phyloP scores from a whole-genome alignment of 1,284 basidiomycete species.

The Coriolopsis trogii region DNA sequence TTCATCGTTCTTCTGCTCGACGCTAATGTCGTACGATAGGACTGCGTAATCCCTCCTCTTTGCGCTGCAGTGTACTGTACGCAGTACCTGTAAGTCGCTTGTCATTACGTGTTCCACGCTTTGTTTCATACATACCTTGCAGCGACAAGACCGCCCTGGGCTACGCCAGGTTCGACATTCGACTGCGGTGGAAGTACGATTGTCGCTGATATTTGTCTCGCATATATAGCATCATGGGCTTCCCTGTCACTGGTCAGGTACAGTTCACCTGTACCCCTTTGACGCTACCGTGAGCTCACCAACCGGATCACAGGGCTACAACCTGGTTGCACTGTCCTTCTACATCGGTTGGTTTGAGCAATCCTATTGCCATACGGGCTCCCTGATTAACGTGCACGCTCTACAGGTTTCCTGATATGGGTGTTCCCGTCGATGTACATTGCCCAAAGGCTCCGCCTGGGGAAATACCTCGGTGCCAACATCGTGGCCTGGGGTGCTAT shows the following conservation, averaged over 20 bases:
- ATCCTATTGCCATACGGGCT: background rate
- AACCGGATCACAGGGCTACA: conserved; percentile 61
- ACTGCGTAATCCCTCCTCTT: conserved; percentile 59
- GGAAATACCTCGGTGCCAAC: conserved; percentile 66
- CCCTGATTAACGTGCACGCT: no score
- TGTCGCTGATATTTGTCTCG: background rate
- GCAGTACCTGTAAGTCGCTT: conserved; percentile 58
- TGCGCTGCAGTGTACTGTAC: conserved; percentile 70
- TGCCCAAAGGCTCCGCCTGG: conserved; percentile 59
- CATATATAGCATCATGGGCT: conserved; percentile 58
- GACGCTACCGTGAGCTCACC: background rate
- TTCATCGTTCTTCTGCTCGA: background rate
- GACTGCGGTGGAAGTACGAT: background rate
- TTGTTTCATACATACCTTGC: no score
- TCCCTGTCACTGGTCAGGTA: conserved; percentile 67
- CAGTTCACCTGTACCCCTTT: conserved; percentile 1
- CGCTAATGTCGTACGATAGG: conserved; percentile 36
- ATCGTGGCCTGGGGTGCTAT: conserved; percentile 64
- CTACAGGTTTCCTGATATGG: conserved; percentile 58
- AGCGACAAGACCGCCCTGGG: conserved; percentile 72
- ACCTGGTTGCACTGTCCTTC: conserved; percentile 67
- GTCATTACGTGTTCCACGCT: background rate
- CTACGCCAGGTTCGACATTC: conserved; percentile 55
- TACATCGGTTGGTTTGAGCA: conserved; percentile 49
- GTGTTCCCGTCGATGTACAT: conserved; percentile 72